Evolutionary conservation across 108 stramenopile species (phyloP), one percentile per base, ranked within the genome.

Genomic region (Fistulifera solaris): DNA sequence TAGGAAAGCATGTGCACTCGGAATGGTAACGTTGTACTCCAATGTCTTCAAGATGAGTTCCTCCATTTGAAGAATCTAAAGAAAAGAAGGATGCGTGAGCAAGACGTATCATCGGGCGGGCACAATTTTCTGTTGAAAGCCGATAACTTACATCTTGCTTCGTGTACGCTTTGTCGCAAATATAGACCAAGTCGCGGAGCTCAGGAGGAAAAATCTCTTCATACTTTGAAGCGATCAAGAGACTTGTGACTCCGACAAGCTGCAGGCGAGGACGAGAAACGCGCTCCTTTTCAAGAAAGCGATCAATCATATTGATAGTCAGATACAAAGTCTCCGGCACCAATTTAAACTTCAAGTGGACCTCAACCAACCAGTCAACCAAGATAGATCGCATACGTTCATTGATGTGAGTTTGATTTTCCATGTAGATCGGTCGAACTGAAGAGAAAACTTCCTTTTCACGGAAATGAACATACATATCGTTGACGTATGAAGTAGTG

Each of bases 131-230:
- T 38, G n/a, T n/a, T n/a, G n/a, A n/a, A n/a, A n/a, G n/a, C 48
- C 51, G 17, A 21, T 54, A 38, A 56, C 63, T 47, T 56, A 61
- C 66, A 56, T 70, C 69, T 8, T 24, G 48, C 27, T 61, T n/a
- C 8, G 62, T 63, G 57, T 70, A 70, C 4, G 68, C 68, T 6
- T 56, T 55, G 49, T 95, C 94, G 19, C 94, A 94, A 54, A 97
- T 97, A 75, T 90, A 97, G 18, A 97, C 94, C 24, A 94, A 81
- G 59, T 97, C 96, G n/a, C 85, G 69, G 26, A 94, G 84, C 75
- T 97, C 93, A 1, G 96, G 96, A 65, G 88, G 85, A 48, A 94
- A 94, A 57, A 95, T 95, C 68, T 97, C 96, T 54, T 97, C 96
- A 62, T 96, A 95, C 70, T 97, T 97, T 57, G 89, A 89, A 2